Percentiles rank a stretch among this genome's conserved stretches.
Conservation (phyloP, 345 rosid genomes). For the Schrenkiella parvula region DNA sequence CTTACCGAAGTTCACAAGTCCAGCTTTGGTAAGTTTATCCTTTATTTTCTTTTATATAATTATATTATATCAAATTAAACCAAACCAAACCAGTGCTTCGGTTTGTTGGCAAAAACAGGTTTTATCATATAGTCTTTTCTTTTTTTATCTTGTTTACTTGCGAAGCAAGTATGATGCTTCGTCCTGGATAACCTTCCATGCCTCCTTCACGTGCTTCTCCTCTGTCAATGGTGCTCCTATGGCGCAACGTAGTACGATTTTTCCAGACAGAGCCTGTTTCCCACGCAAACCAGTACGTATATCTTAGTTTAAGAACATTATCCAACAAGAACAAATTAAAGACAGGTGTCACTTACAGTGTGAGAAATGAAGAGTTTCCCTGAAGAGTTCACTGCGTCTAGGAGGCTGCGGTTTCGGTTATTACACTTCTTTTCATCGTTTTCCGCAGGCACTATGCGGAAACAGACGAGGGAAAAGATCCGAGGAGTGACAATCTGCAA, state of each 20-base stretch:
- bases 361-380: conserved; percentile 82
- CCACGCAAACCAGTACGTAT: background rate
- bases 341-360: conserved; percentile 44
- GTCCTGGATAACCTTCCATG: conserved; percentile 71
- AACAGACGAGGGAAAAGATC: conserved; percentile 72
- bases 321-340: background rate
- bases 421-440: conserved; percentile 42
- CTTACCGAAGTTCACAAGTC: background rate
- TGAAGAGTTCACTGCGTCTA: conserved; percentile 73
- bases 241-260: conserved; percentile 60
- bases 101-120: conserved; percentile 8
- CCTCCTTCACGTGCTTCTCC: conserved; percentile 70
- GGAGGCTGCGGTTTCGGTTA: conserved; percentile 48
- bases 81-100: background rate
- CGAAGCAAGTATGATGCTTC: conserved; percentile 52
- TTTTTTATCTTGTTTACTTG: background rate
- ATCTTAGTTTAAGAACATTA: background rate
- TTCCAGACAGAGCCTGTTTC: conserved; percentile 63
- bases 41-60: background rate
- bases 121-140: background rate
- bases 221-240: conserved; percentile 90
- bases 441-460: conserved; percentile 46
- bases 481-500: conserved; percentile 70
- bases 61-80: background rate
- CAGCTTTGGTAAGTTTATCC: background rate